Evolutionary conservation across 345 rosid species (phyloP).

Genomic region (Conringia planisiliqua): DNA sequence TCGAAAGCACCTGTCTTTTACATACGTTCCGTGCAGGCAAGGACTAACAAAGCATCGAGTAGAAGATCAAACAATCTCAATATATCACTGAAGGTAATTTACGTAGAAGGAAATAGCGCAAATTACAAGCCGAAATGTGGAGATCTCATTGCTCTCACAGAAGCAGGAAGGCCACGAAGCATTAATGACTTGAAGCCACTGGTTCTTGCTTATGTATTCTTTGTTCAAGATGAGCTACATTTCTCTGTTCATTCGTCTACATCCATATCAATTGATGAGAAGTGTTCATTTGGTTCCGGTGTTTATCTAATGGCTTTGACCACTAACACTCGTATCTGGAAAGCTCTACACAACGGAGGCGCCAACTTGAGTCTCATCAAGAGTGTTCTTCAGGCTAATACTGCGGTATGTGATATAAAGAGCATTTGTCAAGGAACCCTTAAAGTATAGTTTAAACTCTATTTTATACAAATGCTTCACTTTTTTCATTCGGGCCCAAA

Average conservation of each 20-base stretch:
- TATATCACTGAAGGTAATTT: not conserved
- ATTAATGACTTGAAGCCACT: constrained; percentile 27
- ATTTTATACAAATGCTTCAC: no score
- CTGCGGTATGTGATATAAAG: constrained; percentile 2
- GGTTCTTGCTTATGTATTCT: constrained; percentile 33
- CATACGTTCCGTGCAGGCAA: not conserved
- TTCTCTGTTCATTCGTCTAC: constrained; percentile 29
- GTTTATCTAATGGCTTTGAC: constrained; percentile 36
- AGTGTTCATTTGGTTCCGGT: not conserved
- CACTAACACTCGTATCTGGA: constrained; percentile 44
- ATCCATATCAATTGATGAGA: constrained; percentile 20
- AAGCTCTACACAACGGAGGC: constrained; percentile 27
- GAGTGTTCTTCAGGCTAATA: constrained; percentile 23
- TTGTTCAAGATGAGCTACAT: not conserved
- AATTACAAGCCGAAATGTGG: constrained; percentile 33
- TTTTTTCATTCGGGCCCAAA: no score
- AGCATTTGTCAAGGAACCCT: no score
- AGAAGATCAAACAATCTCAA: constrained; percentile 14
- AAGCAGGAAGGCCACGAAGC: constrained; percentile 17
- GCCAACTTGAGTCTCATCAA: constrained; percentile 29
- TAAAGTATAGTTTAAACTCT: no score
- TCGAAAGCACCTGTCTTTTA: constrained; percentile 17
- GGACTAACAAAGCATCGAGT: not conserved
- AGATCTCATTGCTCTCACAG: constrained; percentile 38
- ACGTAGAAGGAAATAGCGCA: not conserved